These are phyloP conservation scores for Auxenochlorella pyrenoidosa DNA, from an alignment of 139 green algal genomes.

Conservation along the genomic window DNA sequence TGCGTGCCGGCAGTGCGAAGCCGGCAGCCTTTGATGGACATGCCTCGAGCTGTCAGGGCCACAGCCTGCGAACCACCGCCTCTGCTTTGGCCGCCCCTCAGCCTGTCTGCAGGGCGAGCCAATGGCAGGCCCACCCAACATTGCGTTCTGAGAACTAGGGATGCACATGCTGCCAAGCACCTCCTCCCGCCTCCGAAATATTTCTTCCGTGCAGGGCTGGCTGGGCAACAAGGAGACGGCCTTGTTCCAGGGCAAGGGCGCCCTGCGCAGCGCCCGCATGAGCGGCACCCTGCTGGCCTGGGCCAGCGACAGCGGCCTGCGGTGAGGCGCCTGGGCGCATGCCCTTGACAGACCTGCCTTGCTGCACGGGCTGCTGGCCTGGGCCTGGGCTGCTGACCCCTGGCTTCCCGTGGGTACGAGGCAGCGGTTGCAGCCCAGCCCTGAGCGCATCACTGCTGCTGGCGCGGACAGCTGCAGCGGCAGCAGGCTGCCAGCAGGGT, in stretches of 20 bases:
- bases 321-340: slow-evolving; percentile 37
- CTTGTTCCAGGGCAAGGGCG: slow-evolving; percentile 78
- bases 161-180: too few species aligned
- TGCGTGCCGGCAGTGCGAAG: too few species aligned
- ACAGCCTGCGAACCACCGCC: too few species aligned
- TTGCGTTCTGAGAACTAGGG: neutral
- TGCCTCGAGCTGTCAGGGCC: too few species aligned
- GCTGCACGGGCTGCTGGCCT: neutral
- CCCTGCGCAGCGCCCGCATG: slow-evolving; percentile 77
- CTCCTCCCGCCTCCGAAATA: too few species aligned
- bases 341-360: neutral
- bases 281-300: slow-evolving; percentile 84
- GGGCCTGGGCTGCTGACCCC: too few species aligned
- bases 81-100: too few species aligned
- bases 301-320: slow-evolving; percentile 78
- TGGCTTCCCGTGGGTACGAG: neutral
- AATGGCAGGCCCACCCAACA: too few species aligned
- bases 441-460: neutral
- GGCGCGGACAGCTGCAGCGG: too few species aligned
- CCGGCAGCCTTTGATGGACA: too few species aligned
- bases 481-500: neutral
- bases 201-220: slow-evolving; percentile 76
- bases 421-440: neutral
- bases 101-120: too few species aligned
- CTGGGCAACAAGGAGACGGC: slow-evolving; percentile 80